phyloP scores from a whole-genome alignment of 495 filamentous ascomycete species.

The Podospora comata region DNA sequence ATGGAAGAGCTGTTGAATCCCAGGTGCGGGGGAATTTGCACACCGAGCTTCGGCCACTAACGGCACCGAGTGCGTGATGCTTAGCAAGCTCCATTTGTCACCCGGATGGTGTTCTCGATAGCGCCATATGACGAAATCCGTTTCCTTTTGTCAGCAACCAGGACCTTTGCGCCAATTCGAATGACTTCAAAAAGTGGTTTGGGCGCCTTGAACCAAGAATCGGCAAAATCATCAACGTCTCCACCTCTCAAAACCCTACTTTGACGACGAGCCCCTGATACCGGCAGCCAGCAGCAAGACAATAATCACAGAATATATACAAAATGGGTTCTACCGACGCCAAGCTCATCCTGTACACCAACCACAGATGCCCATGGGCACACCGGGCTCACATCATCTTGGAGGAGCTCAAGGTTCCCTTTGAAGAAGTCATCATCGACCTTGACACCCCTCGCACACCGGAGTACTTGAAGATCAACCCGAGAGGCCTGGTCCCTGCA shows the following conservation, averaged over 20 bases:
- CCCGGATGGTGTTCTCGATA: conserved; percentile 13
- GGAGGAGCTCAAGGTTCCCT: conserved; percentile 66
- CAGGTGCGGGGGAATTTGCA: not conserved
- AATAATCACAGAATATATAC: not conserved
- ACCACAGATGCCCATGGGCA: conserved; percentile 74
- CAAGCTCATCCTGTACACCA: conserved; percentile 65
- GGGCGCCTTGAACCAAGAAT: not conserved
- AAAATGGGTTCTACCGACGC: conserved; percentile 35
- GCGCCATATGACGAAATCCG: conserved; percentile 31
- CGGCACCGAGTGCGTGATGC: not conserved
- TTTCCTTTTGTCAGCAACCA: conserved; percentile 11
- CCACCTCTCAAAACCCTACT: conserved; percentile 1
- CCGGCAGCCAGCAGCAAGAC: not conserved
- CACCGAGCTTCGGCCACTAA: conserved; percentile 1
- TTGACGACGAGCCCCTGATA: not conserved
- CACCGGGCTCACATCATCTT: conserved; percentile 79
- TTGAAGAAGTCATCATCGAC: conserved; percentile 78
- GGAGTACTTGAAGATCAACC: conserved; percentile 87
- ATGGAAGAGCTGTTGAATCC: not conserved
- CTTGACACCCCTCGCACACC: conserved; percentile 66
- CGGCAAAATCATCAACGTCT: not conserved
- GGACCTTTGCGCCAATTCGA: not conserved
- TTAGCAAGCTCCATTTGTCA: conserved; percentile 10
- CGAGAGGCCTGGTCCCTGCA: conserved; percentile 75
- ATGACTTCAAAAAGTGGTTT: not conserved